phyloP scores from a whole-genome alignment of 441 rosid species.

The Adansonia grandidieri region DNA sequence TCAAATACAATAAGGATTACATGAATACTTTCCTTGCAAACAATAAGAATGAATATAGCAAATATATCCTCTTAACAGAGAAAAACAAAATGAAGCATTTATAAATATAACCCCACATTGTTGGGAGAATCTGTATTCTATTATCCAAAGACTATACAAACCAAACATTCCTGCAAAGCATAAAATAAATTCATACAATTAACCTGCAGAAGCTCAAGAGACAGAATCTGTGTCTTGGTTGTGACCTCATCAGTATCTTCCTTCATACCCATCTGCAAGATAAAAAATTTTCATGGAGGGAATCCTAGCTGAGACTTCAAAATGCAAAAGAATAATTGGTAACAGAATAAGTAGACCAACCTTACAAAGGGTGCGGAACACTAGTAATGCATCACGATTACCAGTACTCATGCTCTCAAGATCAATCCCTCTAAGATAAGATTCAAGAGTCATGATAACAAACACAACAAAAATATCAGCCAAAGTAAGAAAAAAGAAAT shows the following conservation, averaged over 20 bases:
- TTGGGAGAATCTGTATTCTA: conserved; percentile 4
- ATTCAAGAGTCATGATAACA: conserved; percentile 26
- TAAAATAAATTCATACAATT: conserved; percentile 26
- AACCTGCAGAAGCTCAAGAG: conserved; percentile 99
- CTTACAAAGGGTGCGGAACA: conserved; percentile 99
- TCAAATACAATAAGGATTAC: conserved; percentile 16
- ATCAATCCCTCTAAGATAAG: conserved; percentile 76
- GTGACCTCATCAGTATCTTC: conserved; percentile 98
- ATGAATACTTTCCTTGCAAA: background rate
- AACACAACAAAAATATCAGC: conserved; percentile 19
- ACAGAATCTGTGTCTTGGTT: conserved; percentile 84
- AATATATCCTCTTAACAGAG: conserved; percentile 12
- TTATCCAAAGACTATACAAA: conserved; percentile 28
- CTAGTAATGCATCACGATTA: conserved; percentile 91
- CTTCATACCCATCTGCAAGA: conserved; percentile 96
- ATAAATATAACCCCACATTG: background rate
- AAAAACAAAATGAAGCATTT: background rate
- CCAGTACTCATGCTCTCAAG: conserved; percentile 96
- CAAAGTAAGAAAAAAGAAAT: conserved; percentile 27
- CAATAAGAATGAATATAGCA: conserved; percentile 21
- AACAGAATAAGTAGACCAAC: conserved; percentile 47
- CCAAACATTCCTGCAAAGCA: conserved; percentile 7
- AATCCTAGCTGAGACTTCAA: conserved; percentile 30
- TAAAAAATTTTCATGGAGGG: conserved; percentile 15
- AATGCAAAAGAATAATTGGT: conserved; percentile 30